These are phyloP conservation scores for Arthrobotrys sphaeroides DNA, from an alignment of 2,329 filamentous ascomycete species.

Conservation along the genomic window DNA sequence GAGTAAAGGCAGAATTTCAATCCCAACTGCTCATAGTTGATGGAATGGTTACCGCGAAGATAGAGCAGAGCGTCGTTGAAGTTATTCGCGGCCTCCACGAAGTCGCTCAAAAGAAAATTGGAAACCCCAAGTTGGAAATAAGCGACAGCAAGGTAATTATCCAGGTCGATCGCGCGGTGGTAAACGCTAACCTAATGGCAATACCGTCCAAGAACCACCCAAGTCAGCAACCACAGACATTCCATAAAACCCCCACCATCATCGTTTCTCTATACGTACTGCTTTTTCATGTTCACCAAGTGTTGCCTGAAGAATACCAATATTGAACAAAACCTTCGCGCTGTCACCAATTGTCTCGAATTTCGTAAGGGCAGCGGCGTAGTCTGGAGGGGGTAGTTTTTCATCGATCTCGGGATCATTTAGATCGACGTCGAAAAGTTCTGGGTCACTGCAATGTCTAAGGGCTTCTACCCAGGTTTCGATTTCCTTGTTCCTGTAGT, in stretches of 20 bases:
- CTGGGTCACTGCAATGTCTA: slow-evolving; percentile 90
- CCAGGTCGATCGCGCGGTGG: slow-evolving; percentile 85
- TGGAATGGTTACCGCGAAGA: slow-evolving; percentile 92
- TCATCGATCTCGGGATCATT: too few relatives aligned
- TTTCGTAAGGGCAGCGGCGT: slow-evolving; percentile 82
- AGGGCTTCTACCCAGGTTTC: slow-evolving; percentile 97
- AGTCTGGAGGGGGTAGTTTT: slow-evolving; percentile 99
- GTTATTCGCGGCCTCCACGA: slow-evolving; percentile 95
- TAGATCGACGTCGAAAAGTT: too few relatives aligned
- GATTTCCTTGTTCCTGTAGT: slow-evolving; percentile 76
- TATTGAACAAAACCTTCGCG: slow-evolving; percentile 98
- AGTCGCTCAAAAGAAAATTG: slow-evolving; percentile 95
- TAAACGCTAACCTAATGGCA: slow-evolving; percentile 83
- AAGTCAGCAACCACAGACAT: too few relatives aligned
- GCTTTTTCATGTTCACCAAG: slow-evolving; percentile 95
- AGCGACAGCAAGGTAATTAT: slow-evolving; percentile 94
- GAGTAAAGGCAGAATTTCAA: slow-evolving; percentile 96
- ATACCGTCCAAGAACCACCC: too few relatives aligned
- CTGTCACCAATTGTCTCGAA: slow-evolving; percentile 92
- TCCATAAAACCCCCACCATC: too few relatives aligned
- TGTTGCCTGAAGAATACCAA: slow-evolving; percentile 96
- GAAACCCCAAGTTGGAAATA: slow-evolving; percentile 99
- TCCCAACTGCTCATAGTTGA: slow-evolving; percentile 96
- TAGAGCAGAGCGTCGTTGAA: slow-evolving; percentile 98
- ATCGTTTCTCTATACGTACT: slow-evolving; percentile 68